Percentiles rank a stretch among this genome's conserved stretches.
Conservation (phyloP, 1,284 basidiomycete genomes). For the Ganoderma lingzhi region DNA sequence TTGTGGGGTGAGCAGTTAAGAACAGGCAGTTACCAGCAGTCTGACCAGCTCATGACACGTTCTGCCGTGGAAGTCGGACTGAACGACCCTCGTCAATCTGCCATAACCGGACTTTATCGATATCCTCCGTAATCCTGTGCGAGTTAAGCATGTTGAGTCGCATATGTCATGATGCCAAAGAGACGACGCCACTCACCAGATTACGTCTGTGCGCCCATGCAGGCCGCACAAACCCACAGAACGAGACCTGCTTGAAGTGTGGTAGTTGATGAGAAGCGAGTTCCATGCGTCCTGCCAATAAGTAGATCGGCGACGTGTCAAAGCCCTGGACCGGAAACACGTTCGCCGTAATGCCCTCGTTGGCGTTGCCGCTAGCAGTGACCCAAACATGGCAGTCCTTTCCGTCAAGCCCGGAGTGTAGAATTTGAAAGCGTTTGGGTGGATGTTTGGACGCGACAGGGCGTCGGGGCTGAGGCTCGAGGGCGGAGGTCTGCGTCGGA, state of each 20-base stretch:
- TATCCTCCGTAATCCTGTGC: neutral
- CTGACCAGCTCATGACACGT: neutral
- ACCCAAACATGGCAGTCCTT: neutral
- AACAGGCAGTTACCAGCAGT: neutral
- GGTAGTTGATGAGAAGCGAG: neutral
- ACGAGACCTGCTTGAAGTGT: neutral
- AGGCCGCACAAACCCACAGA: neutral
- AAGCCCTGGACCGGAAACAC: neutral
- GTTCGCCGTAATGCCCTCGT: conserved; percentile 12
- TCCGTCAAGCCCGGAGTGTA: conserved; percentile 16
- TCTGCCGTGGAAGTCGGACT: neutral
- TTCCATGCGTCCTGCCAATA: neutral
- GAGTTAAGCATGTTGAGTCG: neutral
- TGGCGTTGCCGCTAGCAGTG: conserved; percentile 1
- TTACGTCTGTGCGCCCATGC: neutral
- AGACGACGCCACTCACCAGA: neutral
- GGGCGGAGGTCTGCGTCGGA: neutral
- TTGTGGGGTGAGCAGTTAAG: neutral
- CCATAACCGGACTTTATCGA: neutral
- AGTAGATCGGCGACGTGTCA: neutral
- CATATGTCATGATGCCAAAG: neutral
- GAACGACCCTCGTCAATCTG: neutral
- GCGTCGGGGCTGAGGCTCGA: conserved; percentile 16
- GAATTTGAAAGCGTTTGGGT: conserved; percentile 10
- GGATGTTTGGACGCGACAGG: conserved; percentile 12